Percentiles rank a stretch among this genome's conserved stretches.
These are phyloP conservation scores for Cercospora janseana DNA, from an alignment of 2,329 filamentous ascomycete species.

Conservation along the genomic window DNA sequence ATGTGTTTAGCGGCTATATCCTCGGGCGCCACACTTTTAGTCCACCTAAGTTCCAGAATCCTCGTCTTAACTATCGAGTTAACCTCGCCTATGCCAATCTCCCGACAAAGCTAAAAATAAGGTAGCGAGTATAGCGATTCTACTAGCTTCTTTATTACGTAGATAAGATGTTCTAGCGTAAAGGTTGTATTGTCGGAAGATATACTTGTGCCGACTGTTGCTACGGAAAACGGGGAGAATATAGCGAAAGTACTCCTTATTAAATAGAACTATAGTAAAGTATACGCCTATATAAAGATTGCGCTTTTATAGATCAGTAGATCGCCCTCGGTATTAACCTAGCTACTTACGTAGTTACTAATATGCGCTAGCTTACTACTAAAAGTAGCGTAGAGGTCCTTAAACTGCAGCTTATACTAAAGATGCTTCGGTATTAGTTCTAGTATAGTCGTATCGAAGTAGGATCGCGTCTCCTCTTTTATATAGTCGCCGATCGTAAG, in stretches of 20 bases:
- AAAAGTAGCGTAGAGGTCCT: slow-evolving; percentile 23
- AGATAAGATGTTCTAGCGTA: slow-evolving; percentile 17
- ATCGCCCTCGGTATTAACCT: slow-evolving; percentile 18
- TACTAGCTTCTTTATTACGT: slow-evolving; percentile 24
- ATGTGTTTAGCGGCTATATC: slow-evolving; percentile 18
- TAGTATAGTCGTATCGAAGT: slow-evolving; percentile 18
- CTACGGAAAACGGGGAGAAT: slow-evolving; percentile 20
- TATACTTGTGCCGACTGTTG: slow-evolving; percentile 17
- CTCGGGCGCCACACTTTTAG: slow-evolving; percentile 19
- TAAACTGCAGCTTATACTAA: slow-evolving; percentile 17
- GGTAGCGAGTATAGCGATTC: slow-evolving; percentile 20
- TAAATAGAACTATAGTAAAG: slow-evolving; percentile 23
- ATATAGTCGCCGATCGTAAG: slow-evolving; percentile 24
- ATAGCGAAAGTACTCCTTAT: slow-evolving; percentile 20
- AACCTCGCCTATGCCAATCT: slow-evolving; percentile 22
- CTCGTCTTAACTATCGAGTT: slow-evolving; percentile 26
- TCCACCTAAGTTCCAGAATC: slow-evolving; percentile 25
- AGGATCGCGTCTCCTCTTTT: slow-evolving; percentile 18
- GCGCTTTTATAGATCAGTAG: slow-evolving; percentile 20
- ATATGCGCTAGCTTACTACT: slow-evolving; percentile 24
- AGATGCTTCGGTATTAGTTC: slow-evolving; percentile 16
- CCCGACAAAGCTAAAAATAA: slow-evolving; percentile 23
- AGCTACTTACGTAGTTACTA: slow-evolving; percentile 24
- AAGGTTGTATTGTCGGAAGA: slow-evolving; percentile 18
- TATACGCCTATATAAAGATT: slow-evolving; percentile 25